Conservation (phyloP, 73 alveolate species). For the Durusdinium trenchii region DNA sequence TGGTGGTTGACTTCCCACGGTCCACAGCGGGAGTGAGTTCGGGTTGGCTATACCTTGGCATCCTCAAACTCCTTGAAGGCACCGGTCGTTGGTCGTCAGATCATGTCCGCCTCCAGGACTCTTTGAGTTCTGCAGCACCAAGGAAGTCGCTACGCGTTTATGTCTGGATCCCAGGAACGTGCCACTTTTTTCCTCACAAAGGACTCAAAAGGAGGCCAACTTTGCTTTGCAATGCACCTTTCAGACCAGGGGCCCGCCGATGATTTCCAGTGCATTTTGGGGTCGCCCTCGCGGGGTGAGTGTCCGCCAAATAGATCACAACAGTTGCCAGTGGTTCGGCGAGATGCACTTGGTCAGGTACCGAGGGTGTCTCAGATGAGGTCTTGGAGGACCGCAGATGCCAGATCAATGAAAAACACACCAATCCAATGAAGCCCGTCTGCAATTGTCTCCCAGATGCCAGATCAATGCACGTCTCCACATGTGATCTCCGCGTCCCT, state of each 20-base stretch:
- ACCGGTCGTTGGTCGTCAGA: background rate
- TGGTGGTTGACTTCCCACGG: too few relatives aligned
- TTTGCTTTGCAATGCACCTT: background rate
- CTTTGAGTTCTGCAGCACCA: constrained; percentile 93
- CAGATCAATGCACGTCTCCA: too few relatives aligned
- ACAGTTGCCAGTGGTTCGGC: background rate
- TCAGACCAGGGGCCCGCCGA: background rate
- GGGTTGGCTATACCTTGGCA: too few relatives aligned
- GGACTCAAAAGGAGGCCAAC: background rate
- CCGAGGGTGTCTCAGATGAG: constrained; percentile 75
- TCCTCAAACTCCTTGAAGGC: background rate
- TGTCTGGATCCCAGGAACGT: constrained; percentile 8
- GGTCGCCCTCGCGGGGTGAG: background rate
- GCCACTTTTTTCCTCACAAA: background rate
- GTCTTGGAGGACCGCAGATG: constrained; percentile 31
- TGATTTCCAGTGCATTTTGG: background rate
- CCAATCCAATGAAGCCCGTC: too few relatives aligned
- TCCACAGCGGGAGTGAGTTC: too few relatives aligned
- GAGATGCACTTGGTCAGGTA: background rate
- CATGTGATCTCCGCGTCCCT: too few relatives aligned
- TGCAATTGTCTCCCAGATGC: too few relatives aligned
- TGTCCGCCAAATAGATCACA: background rate
- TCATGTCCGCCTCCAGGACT: constrained; percentile 12
- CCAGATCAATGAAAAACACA: background rate
- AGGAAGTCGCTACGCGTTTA: constrained; percentile 86